Conservation (phyloP, 345 rosid genomes). For the Capsella bursapastoris region DNA sequence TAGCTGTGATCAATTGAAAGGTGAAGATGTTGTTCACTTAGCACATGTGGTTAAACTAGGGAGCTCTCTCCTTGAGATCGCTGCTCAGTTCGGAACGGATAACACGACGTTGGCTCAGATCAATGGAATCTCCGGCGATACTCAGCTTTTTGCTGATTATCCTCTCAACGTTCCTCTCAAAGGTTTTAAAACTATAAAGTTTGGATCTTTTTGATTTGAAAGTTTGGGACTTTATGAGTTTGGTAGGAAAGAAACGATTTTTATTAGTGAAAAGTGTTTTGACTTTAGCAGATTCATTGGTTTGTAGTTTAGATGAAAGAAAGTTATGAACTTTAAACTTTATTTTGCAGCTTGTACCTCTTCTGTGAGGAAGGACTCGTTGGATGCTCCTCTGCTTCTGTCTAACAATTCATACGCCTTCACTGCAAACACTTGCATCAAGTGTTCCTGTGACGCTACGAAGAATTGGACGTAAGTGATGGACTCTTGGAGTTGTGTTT, state of each 20-base stretch:
- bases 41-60: slow-evolving; percentile 57
- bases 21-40: slow-evolving; percentile 56
- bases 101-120: slow-evolving; percentile 42
- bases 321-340: slow-evolving; percentile 17
- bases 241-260: neutral
- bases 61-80: slow-evolving; percentile 55
- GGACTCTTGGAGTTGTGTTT: slow-evolving; percentile 3
- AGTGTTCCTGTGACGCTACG: slow-evolving; percentile 62
- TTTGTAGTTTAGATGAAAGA: too few relatives aligned
- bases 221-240: slow-evolving; percentile 18
- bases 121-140: slow-evolving; percentile 50
- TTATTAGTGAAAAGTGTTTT: slow-evolving; percentile 1
- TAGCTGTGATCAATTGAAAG: slow-evolving; percentile 62
- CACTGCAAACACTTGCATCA: slow-evolving; percentile 72
- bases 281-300: slow-evolving; percentile 3
- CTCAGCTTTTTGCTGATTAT: slow-evolving; percentile 45
- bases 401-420: slow-evolving; percentile 56
- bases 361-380: slow-evolving; percentile 51
- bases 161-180: slow-evolving; percentile 64
- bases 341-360: slow-evolving; percentile 70
- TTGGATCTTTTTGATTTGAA: slow-evolving; percentile 14
- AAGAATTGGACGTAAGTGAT: slow-evolving; percentile 69
- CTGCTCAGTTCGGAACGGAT: slow-evolving; percentile 51
- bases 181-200: slow-evolving; percentile 41
- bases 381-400: slow-evolving; percentile 55